Conservation (phyloP, 495 filamentous ascomycete genomes). For the Tirmania nivea region DNA sequence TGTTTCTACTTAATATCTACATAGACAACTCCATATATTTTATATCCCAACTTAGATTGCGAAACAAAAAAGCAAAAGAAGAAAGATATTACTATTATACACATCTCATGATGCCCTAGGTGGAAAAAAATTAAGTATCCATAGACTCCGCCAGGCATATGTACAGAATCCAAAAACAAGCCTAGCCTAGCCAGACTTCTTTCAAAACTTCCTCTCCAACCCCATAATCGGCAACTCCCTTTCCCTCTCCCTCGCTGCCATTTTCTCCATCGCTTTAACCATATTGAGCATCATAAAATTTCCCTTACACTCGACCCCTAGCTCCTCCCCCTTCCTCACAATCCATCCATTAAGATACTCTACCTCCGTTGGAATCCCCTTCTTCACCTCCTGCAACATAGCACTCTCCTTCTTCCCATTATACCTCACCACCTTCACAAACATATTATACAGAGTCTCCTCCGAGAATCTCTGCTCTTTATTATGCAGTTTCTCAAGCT, state of each 20-base stretch:
- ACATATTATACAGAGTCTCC: conserved; percentile 33
- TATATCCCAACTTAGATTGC: too few relatives aligned
- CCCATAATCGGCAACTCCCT: conserved; percentile 21
- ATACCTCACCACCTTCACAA: conserved; percentile 33
- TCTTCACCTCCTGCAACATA: conserved; percentile 59
- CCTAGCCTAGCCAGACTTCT: neutral
- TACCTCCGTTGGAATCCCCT: conserved; percentile 47
- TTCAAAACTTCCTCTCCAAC: neutral
- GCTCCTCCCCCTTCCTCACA: conserved; percentile 41
- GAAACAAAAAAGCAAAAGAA: too few relatives aligned
- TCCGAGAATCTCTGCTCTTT: conserved; percentile 33
- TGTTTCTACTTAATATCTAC: too few relatives aligned
- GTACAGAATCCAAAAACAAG: neutral
- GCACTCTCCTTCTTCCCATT: conserved; percentile 49
- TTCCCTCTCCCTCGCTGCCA: conserved; percentile 22
- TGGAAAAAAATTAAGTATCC: too few relatives aligned
- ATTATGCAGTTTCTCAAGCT: conserved; percentile 40
- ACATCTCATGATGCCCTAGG: neutral
- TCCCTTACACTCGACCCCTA: conserved; percentile 39
- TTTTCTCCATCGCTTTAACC: conserved; percentile 30
- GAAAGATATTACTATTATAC: neutral
- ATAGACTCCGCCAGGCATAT: neutral
- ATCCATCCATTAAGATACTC: conserved; percentile 74
- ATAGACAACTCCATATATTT: too few relatives aligned
- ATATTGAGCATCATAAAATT: conserved; percentile 47